phyloP scores from a whole-genome alignment of 345 rosid genomes.

The Eutrema yunnanense region DNA sequence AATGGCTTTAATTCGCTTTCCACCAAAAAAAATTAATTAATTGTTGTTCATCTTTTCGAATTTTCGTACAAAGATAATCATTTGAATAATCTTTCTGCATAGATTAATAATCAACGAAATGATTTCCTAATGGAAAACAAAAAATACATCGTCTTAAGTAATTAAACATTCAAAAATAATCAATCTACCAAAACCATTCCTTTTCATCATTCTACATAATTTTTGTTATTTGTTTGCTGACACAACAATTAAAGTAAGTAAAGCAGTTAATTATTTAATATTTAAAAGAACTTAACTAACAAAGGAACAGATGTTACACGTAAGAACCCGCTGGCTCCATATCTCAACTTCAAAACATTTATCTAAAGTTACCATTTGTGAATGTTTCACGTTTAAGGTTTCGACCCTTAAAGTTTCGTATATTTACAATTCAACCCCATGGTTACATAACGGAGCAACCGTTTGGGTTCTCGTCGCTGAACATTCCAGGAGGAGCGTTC shows the following conservation, averaged over 20 bases:
- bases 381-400: not conserved
- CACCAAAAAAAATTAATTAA: conserved; percentile 7
- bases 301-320: conserved; percentile 16
- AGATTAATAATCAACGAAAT: conserved; percentile 1
- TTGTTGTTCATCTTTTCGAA: not conserved
- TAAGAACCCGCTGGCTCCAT: conserved; percentile 12
- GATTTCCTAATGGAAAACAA: not conserved
- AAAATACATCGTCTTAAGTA: not conserved
- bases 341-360: not conserved
- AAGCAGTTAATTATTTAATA: not conserved
- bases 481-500: conserved; percentile 25
- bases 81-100: conserved; percentile 9
- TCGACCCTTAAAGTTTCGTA: not conserved
- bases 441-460: conserved; percentile 29
- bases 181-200: not conserved
- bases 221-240: conserved; percentile 5
- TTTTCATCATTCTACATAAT: not conserved
- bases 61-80: conserved; percentile 13
- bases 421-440: not conserved
- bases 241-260: conserved; percentile 5
- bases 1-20: conserved; percentile 13
- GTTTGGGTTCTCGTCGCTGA: conserved; percentile 34
- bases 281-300: not conserved
- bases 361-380: not conserved
- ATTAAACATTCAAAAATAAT: not conserved